Evolutionary conservation across 2,329 filamentous ascomycete genomes (phyloP).

Genomic region (Ceratocystis ficicola): DNA sequence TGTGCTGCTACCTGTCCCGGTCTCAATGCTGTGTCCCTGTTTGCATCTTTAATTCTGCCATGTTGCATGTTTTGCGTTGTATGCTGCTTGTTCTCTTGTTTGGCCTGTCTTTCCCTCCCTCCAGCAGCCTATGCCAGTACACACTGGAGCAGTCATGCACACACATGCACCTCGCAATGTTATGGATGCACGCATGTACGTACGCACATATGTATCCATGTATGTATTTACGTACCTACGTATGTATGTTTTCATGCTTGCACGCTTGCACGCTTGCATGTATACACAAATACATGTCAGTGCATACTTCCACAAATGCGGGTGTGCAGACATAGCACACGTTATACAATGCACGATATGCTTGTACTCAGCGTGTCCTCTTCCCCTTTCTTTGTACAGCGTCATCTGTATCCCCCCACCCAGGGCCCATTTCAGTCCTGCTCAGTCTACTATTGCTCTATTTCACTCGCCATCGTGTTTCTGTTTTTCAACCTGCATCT

Average conservation of each 20-base stretch:
- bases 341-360: background rate
- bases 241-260: background rate
- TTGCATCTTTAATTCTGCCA: background rate
- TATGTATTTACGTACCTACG: background rate
- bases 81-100: too few relatives aligned
- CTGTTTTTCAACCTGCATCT: background rate
- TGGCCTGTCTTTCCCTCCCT: too few relatives aligned
- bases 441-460: background rate
- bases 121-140: too few relatives aligned
- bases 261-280: too few relatives aligned
- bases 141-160: too few relatives aligned
- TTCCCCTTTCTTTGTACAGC: background rate
- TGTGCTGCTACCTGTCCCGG: background rate
- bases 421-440: too few relatives aligned
- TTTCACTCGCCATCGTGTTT: background rate
- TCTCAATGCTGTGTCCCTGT: background rate
- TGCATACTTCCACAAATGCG: too few relatives aligned
- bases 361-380: background rate
- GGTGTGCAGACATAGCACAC: background rate
- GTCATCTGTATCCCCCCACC: background rate
- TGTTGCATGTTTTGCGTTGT: background rate
- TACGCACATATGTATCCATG: background rate
- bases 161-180: too few relatives aligned
- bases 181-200: background rate
- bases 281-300: too few relatives aligned